Evolutionary conservation across 352 stramenopile genomes (phyloP), one percentile per base, ranked within the genome.

Genomic region (Aphanomyces astaci): DNA sequence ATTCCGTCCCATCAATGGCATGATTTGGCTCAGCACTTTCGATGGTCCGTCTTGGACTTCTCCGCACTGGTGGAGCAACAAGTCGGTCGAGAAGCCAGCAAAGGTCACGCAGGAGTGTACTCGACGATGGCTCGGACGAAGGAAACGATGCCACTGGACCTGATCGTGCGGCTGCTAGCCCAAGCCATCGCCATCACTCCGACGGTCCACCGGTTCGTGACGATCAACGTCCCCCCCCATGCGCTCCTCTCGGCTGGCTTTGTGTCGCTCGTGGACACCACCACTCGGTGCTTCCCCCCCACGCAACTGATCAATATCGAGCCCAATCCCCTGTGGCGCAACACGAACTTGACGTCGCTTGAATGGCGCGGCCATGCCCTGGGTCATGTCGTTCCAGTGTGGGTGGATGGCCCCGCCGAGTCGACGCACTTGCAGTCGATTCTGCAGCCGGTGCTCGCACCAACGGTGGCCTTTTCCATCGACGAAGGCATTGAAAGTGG

Each of bases 11-110:
- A 31, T 2, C 56, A 65, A 30, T 65, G 56, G 56, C n/a, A 25
- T 10, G n/a, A 11, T 4, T 13, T 65, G 22, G 36, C 13, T 24
- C 11, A 13, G 31, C 9, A 24, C 10, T 51, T 27, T 33, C 31
- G 56, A 4, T 65, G 56, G 56, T 53, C 32, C 19, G 33, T 65
- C 1, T 22, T 65, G 19, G 40, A 65, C 33, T 65, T 25, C 10
- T 17, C 24, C 36, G 24, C n/a, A 3, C 3, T 65, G 15, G 17
- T 53, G 24, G 32, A 32, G 17, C 2, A 13, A 15, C 2, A 65
- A 31, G 32, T 65, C 31, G 25, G 13, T 17, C 31, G 36, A 7
- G 54, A 63, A 31, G 54, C 54, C 25, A 13, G 19, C 15, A 65
- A 32, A 13, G 39, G 33, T 22, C 19, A 54, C 36, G 17, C 32